Evolutionary conservation across 2,329 filamentous ascomycete species (phyloP).

Genomic region (Ophiocordyceps camponoti-floridani): DNA sequence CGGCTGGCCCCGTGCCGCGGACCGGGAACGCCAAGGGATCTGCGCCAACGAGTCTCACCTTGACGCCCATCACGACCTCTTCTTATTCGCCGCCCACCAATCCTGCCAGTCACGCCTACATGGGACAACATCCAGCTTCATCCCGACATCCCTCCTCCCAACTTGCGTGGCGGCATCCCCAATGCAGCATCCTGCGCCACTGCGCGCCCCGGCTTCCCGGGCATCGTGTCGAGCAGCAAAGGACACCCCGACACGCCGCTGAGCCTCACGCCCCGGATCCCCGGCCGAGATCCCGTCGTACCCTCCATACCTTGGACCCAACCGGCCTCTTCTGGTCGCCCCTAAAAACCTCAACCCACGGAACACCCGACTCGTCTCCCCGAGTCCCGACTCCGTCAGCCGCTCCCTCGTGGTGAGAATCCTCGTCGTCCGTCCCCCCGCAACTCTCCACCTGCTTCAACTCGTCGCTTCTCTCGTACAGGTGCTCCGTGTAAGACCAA

Average conservation of each 20-base stretch:
- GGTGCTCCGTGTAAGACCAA: slow-evolving; percentile 52
- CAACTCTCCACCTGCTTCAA: slow-evolving; percentile 13
- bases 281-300: slow-evolving; percentile 42
- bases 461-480: slow-evolving; percentile 21
- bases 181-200: no score
- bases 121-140: not conserved
- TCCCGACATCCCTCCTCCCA: not conserved
- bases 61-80: not conserved
- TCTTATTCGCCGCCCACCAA: no score
- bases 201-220: not conserved
- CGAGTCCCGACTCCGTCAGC: slow-evolving; percentile 8
- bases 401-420: not conserved
- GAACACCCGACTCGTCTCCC: slow-evolving; percentile 16
- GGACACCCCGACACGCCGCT: not conserved
- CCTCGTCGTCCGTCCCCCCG: slow-evolving; percentile 15
- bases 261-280: slow-evolving; percentile 6
- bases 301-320: slow-evolving; percentile 44
- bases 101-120: no score
- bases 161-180: no score
- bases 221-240: not conserved
- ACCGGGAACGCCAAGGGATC: not conserved
- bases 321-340: slow-evolving; percentile 36
- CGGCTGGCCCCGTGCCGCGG: not conserved
- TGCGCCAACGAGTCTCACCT: no score
- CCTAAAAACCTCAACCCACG: slow-evolving; percentile 41